Base-by-base conservation (phyloP, 257 asterid genomes). In the Fraxinus anomala region DNA sequence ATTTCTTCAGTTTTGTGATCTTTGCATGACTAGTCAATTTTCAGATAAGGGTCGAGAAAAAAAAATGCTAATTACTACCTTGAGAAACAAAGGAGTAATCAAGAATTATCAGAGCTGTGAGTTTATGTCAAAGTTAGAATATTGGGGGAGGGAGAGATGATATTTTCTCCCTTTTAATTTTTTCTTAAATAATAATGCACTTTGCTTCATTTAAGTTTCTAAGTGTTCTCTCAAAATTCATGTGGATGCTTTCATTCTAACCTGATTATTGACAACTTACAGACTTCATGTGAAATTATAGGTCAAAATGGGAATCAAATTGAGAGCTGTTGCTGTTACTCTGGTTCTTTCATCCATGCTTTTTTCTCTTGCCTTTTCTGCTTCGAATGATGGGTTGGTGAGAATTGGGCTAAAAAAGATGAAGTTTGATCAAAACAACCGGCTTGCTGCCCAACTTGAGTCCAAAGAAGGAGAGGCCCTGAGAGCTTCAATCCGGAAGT, bases 391-490 rank as follows among this genome's bases (percentile, higher is more conserved):
- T 80, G 94, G 94, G 44, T 85, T 91, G 79, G 73, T 94, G 54
- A 87, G 99, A 86, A 86, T 94, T 79, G 96, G 96, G 61, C 85
- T 94, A 23, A 94, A 92, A 61, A 94, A 90, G 83, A 72, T 89
- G 87, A 95, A 90, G 88, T 83, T 85, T 44, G 98, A 93, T 81
- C 85, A 89, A 68, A 91, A 83, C 87, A 93, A 90, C 73, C 89
- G 89, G 73, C 85, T 90, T 80, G 96, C 99, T 83, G 86, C 96
- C 19, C 90, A 78, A 75, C 83, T 91, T 5, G 99, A 90, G 75
- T 86, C 96, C 4, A 91, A 88, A 82, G 96, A 83, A n/a, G 84
- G 89, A 24, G 89, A 82, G 47, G 54, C 74, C 36, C 72, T 91
- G 90, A 87, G 89, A 84, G 86, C 89, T 66, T 86, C 93, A 56